Conservation (phyloP, 805 yeast species). For the Starmerella floris region DNA sequence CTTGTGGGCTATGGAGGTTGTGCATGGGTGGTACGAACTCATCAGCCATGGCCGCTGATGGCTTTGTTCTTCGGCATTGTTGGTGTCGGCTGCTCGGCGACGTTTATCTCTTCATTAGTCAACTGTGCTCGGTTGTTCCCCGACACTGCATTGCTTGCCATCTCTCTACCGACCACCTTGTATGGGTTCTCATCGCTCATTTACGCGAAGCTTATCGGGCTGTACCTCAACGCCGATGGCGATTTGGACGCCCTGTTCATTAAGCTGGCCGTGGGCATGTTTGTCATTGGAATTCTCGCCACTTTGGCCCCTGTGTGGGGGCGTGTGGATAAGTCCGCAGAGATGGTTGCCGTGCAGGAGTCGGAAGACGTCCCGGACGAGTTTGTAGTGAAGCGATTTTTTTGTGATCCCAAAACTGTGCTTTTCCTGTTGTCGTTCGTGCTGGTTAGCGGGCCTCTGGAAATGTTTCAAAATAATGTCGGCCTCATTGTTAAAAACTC, state of each 20-base stretch:
- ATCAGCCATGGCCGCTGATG: conserved; percentile 20
- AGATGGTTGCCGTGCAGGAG: neutral
- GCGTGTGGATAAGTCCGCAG: conserved; percentile 6
- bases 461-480: conserved; percentile 70
- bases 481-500: conserved; percentile 50
- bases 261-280: conserved; percentile 19
- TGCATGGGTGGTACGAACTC: conserved; percentile 7
- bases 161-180: conserved; percentile 76
- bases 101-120: conserved; percentile 28
- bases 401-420: conserved; percentile 32
- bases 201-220: conserved; percentile 43
- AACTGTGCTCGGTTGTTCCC: conserved; percentile 85
- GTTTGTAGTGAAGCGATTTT: conserved; percentile 17
- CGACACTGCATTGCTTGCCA: conserved; percentile 59
- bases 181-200: conserved; percentile 74
- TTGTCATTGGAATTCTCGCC: conserved; percentile 21
- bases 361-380: neutral
- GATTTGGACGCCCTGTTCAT: conserved; percentile 10
- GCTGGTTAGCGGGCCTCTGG: conserved; percentile 68
- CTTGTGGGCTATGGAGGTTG: conserved; percentile 53
- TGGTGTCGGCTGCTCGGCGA: conserved; percentile 31
- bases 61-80: conserved; percentile 25
- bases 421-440: conserved; percentile 50
- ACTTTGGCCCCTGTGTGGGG: conserved; percentile 20
- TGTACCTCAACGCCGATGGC: neutral